These are phyloP conservation scores for Citrus maxima DNA, from an alignment of 345 rosid genomes.

Conservation along the genomic window DNA sequence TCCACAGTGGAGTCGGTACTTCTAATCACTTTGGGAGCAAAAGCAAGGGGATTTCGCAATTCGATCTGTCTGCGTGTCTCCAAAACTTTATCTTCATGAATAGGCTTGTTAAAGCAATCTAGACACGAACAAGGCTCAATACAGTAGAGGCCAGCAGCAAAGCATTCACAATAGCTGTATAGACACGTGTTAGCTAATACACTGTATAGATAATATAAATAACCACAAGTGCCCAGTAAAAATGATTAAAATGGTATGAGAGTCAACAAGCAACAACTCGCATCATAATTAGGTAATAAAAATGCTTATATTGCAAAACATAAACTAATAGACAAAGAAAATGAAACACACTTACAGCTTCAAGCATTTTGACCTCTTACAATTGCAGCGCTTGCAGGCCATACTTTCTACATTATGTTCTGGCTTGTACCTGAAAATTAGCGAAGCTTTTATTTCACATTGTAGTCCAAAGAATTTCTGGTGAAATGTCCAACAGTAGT, in stretches of 20 bases:
- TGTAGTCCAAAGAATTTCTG: not conserved
- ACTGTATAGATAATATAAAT: not conserved
- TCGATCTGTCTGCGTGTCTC: conserved; percentile 54
- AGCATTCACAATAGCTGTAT: conserved; percentile 78
- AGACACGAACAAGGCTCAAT: conserved; percentile 62
- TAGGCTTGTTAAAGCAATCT: conserved; percentile 67
- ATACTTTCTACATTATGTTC: conserved; percentile 35
- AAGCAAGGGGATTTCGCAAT: conserved; percentile 74
- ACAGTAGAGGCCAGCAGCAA: conserved; percentile 82
- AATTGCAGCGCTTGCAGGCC: conserved; percentile 82
- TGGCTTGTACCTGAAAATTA: conserved; percentile 36
- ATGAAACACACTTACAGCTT: conserved; percentile 68
- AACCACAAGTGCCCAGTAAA: not conserved
- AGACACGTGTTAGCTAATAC: conserved; percentile 1
- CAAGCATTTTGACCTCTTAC: conserved; percentile 90
- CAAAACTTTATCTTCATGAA: conserved; percentile 47
- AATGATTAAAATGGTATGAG: not conserved
- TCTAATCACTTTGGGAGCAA: conserved; percentile 75
- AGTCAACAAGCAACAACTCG: not conserved
- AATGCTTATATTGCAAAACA: not conserved
- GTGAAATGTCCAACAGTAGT: not conserved
- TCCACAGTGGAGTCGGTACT: conserved; percentile 27
- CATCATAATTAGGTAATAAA: not conserved
- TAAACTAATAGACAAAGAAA: not conserved
- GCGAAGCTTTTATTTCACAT: conserved; percentile 4